Percentiles rank a stretch among this genome's conserved stretches.
Evolutionary conservation across 208 protist species (phyloP).

Genomic region (Trypanosoma mega): DNA sequence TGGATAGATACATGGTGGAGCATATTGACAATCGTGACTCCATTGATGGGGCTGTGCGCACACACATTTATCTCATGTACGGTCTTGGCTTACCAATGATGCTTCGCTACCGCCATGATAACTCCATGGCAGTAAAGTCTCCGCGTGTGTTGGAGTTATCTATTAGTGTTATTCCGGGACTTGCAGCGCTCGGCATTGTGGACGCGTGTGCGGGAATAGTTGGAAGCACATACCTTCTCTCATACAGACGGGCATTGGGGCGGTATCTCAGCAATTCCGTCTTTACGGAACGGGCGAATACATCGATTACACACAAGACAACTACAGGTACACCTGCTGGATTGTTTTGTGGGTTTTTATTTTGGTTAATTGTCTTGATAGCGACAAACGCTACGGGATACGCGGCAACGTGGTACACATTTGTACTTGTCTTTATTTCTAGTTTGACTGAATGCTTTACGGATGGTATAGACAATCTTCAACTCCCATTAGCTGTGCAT

Average conservation of each 20-base stretch:
- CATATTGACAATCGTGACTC: conserved; percentile 82
- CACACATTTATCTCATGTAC: conserved; percentile 88
- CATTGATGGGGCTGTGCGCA: conserved; percentile 67
- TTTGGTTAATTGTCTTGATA: conserved; percentile 67
- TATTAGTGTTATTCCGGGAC: conserved; percentile 80
- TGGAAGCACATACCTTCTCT: conserved; percentile 71
- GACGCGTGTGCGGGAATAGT: conserved; percentile 83
- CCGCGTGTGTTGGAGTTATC: conserved; percentile 67
- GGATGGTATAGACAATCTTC: conserved; percentile 88
- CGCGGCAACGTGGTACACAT: conserved; percentile 31
- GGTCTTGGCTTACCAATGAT: conserved; percentile 72
- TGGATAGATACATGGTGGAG: conserved; percentile 52
- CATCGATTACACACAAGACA: conserved; percentile 88
- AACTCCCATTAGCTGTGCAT: conserved; percentile 83
- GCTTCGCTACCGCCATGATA: conserved; percentile 63
- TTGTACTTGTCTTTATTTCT: conserved; percentile 67
- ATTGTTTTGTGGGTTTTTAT: conserved; percentile 60
- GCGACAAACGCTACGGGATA: not conserved
- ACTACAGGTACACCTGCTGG: conserved; percentile 80
- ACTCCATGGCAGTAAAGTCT: conserved; percentile 2
- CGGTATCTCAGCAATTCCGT: conserved; percentile 73
- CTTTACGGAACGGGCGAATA: conserved; percentile 78
- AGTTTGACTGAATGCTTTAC: conserved; percentile 85
- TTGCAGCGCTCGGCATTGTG: conserved; percentile 81
- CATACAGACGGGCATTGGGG: conserved; percentile 60